Evolutionary conservation across 371 early-diverging fungal species (phyloP).

Genomic region (Rhizopus delemar): DNA sequence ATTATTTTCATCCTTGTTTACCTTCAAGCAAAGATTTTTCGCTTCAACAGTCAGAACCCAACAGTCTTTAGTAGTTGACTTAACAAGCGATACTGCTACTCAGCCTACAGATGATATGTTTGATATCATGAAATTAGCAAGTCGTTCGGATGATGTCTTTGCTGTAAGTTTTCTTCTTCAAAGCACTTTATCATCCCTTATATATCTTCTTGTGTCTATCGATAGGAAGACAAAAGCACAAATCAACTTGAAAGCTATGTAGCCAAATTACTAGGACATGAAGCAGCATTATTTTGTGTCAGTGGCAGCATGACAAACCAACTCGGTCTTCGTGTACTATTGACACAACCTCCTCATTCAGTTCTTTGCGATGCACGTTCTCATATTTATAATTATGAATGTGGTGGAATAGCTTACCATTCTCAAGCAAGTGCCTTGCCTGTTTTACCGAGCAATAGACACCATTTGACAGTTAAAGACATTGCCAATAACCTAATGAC

Average conservation of each 20-base stretch:
- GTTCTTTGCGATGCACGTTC: conserved; percentile 77
- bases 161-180: conserved; percentile 37
- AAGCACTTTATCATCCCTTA: not conserved
- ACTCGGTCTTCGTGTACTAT: conserved; percentile 75
- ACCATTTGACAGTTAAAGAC: conserved; percentile 67
- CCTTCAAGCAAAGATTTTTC: too few relatives aligned
- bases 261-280: conserved; percentile 71
- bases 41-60: not conserved
- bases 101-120: conserved; percentile 82
- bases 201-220: not conserved
- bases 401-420: conserved; percentile 80
- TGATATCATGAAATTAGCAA: conserved; percentile 67
- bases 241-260: conserved; percentile 65
- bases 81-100: conserved; percentile 75
- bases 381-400: conserved; percentile 80
- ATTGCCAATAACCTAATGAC: conserved; percentile 42
- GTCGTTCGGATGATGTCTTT: conserved; percentile 84
- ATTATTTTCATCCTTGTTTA: too few relatives aligned
- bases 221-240: conserved; percentile 63
- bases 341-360: conserved; percentile 78
- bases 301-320: conserved; percentile 89
- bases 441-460: conserved; percentile 55
- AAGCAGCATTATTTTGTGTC: conserved; percentile 78
- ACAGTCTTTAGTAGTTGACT: conserved; percentile 31
- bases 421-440: conserved; percentile 74